Evolutionary conservation across 352 stramenopile species (phyloP), one percentile per base, ranked within the genome.

Genomic region (Globisporangium heterothallicum): DNA sequence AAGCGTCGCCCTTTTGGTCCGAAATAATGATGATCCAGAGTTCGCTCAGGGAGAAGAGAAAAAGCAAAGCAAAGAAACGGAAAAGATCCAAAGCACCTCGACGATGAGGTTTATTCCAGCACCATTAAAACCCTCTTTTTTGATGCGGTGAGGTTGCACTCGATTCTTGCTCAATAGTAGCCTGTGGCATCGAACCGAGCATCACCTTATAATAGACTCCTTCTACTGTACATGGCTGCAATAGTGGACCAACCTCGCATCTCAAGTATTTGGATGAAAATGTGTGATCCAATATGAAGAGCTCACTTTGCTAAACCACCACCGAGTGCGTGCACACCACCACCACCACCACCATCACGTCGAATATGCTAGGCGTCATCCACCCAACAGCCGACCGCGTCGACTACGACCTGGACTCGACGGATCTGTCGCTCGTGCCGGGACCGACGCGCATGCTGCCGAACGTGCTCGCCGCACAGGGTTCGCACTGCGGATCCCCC

Each of bases 381-480:
- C 9, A 45, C 18, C 9, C 18, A n/a, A 26, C 9, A 7, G 40
- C 22, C 18, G 40, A 10, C 22, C 18, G 22, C 40, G 22, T 45
- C 12, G 8, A 45, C 30, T 45, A 22, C 40, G 22, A 45, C 9
- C 40, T 22, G 40, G 22, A 45, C 22, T 45, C 40, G 30, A 36
- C 6, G 30, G 30, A 36, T 13, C 30, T 36, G 30, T 36, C 8
- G 7, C 40, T 45, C 40, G 40, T 45, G 40, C 40, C 40, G 18
- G 40, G 40, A 14, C 40, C 40, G 18, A 45, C 40, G 22, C 40
- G 40, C 30, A 36, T 83, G 66, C 42, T 57, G 12, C 61, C 64
- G 14, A 68, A 68, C 21, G 72, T 83, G 14, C 51, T 75, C 16
- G 32, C 48, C 18, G 70, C 64, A 14, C 44, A 79, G 30, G 63